Evolutionary conservation across 1,139 yeast genomes (phyloP).

Genomic region (Saccharomycopsis hybrid): DNA sequence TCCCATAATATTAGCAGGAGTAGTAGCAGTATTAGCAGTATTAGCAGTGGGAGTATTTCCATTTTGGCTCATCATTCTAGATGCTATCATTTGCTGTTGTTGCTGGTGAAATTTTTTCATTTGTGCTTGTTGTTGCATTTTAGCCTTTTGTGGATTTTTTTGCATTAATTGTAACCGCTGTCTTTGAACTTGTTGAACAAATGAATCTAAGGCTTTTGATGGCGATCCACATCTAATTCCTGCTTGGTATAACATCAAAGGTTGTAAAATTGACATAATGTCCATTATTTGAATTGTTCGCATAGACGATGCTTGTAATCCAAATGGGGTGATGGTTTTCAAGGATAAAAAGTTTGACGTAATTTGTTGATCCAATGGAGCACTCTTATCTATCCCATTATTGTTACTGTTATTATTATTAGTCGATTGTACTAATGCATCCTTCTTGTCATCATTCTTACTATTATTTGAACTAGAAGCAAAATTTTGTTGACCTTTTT

Average conservation of each 20-base stretch:
- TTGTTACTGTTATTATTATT: not conserved
- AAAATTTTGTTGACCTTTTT: no score
- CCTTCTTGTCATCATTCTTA: no score
- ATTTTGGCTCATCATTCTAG: no score
- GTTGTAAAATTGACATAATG: slow-evolving; percentile 13
- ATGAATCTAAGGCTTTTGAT: slow-evolving; percentile 7
- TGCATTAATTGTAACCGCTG: not conserved
- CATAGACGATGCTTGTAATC: slow-evolving; percentile 10
- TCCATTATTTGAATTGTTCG: slow-evolving; percentile 14
- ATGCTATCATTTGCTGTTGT: no score
- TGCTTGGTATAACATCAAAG: slow-evolving; percentile 15
- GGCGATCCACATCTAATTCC: slow-evolving; percentile 8
- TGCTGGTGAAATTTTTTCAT: not conserved
- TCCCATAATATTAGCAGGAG: no score
- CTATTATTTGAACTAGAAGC: no score
- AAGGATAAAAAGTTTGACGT: slow-evolving; percentile 5
- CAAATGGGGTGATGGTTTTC: slow-evolving; percentile 14
- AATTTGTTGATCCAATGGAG: not conserved
- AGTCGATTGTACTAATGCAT: no score
- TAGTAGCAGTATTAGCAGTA: no score
- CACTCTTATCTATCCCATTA: not conserved
- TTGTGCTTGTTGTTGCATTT: not conserved
- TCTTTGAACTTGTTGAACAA: slow-evolving; percentile 4
- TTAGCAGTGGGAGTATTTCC: no score
- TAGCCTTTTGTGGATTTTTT: no score